A percentile compares a stretch with the other conserved stretches of the same genome.
Conservation (phyloP, 805 yeast species). For the Tetrapisispora iriomotensis region DNA sequence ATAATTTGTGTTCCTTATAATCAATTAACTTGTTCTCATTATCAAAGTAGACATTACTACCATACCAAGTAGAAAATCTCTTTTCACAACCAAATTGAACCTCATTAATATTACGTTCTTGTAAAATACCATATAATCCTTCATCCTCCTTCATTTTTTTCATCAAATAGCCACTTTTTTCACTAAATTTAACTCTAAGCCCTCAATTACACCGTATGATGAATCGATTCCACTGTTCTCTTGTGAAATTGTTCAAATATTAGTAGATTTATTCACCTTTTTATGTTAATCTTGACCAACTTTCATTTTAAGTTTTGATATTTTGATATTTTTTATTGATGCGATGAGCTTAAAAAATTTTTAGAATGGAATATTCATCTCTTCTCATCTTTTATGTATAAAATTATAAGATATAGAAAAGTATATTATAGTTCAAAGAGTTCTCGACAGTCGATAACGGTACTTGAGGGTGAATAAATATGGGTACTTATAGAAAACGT, state of each 20-base stretch:
- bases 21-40: conserved; percentile 1
- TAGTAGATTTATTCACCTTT: no score
- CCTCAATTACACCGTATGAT: no score
- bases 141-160: conserved; percentile 23
- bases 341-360: conserved; percentile 1
- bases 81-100: conserved; percentile 56
- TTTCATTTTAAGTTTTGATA: not conserved
- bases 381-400: conserved; percentile 8
- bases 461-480: conserved; percentile 17
- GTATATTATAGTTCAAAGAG: no score
- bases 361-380: conserved; percentile 3
- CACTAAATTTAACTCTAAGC: no score
- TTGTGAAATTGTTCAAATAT: no score
- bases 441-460: not conserved
- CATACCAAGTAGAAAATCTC: conserved; percentile 78
- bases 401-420: no score
- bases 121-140: conserved; percentile 47
- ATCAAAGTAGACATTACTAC: conserved; percentile 68
- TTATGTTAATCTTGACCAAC: not conserved
- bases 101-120: conserved; percentile 49
- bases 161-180: no score
- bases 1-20: not conserved
- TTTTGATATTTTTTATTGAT: not conserved
- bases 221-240: no score
- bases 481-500: conserved; percentile 77